phyloP scores from a whole-genome alignment of 2,329 filamentous ascomycete genomes.

The Sclerotinia nivalis region DNA sequence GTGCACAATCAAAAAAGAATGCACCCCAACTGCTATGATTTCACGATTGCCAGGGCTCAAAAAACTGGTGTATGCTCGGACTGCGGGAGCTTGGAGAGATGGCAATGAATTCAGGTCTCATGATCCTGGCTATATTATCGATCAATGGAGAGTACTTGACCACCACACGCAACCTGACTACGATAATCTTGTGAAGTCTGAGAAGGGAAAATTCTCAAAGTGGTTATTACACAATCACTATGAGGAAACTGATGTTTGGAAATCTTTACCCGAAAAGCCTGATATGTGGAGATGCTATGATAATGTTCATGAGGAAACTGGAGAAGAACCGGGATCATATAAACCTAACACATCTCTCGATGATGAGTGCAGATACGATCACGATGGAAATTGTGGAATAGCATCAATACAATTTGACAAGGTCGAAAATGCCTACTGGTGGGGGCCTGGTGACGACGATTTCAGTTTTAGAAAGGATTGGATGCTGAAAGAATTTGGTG shows the following conservation, averaged over 20 bases:
- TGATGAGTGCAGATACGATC: background rate
- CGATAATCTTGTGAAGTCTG: background rate
- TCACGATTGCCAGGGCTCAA: background rate
- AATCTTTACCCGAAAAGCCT: background rate
- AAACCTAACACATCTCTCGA: background rate
- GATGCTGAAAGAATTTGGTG: background rate
- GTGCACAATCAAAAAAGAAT: background rate
- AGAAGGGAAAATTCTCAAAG: background rate
- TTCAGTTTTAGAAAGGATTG: background rate
- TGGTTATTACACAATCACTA: background rate
- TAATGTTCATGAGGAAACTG: too few relatives aligned
- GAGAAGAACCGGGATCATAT: background rate
- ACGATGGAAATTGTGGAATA: background rate
- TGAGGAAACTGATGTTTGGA: background rate
- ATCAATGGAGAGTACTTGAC: background rate
- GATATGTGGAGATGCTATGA: constrained; percentile 10
- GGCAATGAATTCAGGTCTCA: background rate
- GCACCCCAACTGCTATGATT: background rate
- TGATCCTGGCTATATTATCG: background rate
- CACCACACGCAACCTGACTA: background rate
- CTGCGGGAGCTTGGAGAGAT: constrained; percentile 6
- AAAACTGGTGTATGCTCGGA: background rate
- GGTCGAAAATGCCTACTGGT: constrained; percentile 13
- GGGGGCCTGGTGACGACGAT: background rate
- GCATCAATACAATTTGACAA: constrained; percentile 10